These are phyloP conservation scores for Rubia tinctorum DNA, from an alignment of 305 asterid species.

Conservation along the genomic window DNA sequence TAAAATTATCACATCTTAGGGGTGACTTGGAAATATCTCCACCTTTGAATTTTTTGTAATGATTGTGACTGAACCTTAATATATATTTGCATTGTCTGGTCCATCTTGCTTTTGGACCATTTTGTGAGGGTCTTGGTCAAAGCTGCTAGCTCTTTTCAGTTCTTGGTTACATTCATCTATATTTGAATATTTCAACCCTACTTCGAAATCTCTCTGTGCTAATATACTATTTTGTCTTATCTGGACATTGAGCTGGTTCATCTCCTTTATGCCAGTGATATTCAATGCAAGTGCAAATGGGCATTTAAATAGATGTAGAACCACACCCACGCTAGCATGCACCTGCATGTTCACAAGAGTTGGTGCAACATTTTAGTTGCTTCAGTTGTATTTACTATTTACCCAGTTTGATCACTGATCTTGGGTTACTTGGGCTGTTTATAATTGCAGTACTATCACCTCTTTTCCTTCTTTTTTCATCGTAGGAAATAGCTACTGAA, in stretches of 20 bases:
- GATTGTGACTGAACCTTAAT: background rate
- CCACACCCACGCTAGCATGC: too few relatives aligned
- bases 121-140: background rate
- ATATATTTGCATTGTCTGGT: background rate
- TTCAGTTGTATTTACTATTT: background rate
- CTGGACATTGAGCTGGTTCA: background rate
- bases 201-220: background rate
- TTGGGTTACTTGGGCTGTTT: background rate
- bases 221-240: background rate
- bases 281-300: background rate
- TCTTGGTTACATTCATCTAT: too few relatives aligned
- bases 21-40: background rate
- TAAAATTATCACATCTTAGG: background rate
- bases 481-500: background rate
- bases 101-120: background rate
- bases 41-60: background rate
- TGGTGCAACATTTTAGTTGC: background rate
- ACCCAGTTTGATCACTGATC: background rate
- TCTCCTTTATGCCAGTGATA: background rate
- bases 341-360: background rate
- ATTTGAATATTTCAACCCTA: too few relatives aligned
- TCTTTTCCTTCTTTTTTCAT: background rate
- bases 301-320: too few relatives aligned
- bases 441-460: background rate
- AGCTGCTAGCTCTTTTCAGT: background rate